Conservation (phyloP, 192 early-diverging fungal genomes). For the Cetraspora pellucida region DNA sequence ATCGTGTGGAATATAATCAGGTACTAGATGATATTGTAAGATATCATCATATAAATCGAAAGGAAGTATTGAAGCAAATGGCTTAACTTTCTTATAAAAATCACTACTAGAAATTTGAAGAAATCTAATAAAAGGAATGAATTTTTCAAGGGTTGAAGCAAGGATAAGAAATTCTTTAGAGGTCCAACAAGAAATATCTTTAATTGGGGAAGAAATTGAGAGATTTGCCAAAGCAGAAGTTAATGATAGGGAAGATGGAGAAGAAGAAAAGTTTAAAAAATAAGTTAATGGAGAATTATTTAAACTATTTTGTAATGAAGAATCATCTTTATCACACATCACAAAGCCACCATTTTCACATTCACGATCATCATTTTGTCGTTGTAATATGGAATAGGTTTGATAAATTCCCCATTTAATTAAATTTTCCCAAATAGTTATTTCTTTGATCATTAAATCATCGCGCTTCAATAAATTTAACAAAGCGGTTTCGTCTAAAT, state of each 20-base stretch:
- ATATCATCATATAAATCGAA: slow-evolving; percentile 19
- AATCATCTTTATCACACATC: background rate
- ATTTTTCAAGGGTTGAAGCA: background rate
- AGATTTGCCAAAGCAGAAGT: background rate
- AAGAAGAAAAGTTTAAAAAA: background rate
- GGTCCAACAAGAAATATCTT: slow-evolving; percentile 2
- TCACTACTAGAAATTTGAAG: slow-evolving; percentile 15
- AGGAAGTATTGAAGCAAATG: slow-evolving; percentile 5
- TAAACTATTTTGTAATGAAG: background rate
- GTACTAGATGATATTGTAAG: slow-evolving; percentile 16
- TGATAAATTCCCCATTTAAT: slow-evolving; percentile 26
- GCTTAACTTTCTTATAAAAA: slow-evolving; percentile 29
- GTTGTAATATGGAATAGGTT: background rate
- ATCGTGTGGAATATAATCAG: background rate
- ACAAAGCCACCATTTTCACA: background rate
- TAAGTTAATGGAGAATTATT: background rate
- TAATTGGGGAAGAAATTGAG: background rate
- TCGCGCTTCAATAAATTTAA: slow-evolving; percentile 10
- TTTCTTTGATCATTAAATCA: slow-evolving; percentile 19
- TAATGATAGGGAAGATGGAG: background rate
- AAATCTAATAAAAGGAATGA: slow-evolving; percentile 4
- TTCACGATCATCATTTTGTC: background rate
- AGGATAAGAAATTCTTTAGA: background rate
- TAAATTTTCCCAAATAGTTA: slow-evolving; percentile 6
- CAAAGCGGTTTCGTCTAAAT: slow-evolving; percentile 16